A percentile compares a stretch with the other conserved stretches of the same genome.
phyloP scores from a whole-genome alignment of 805 yeast species.

The Candida mattraensis region DNA sequence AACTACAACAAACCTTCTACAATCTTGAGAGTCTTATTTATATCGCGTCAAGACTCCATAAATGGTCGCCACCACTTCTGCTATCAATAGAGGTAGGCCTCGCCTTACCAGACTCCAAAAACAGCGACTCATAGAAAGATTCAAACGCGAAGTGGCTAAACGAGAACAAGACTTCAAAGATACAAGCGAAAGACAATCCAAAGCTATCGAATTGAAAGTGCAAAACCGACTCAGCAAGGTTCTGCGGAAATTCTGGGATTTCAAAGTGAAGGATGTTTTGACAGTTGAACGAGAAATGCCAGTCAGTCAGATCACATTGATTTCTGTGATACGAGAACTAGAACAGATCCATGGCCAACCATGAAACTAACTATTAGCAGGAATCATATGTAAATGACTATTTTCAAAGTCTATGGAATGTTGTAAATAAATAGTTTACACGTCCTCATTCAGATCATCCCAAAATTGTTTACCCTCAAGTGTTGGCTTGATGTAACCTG shows the following conservation, averaged over 20 bases:
- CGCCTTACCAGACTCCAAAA: slow-evolving; percentile 38
- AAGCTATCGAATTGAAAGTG: slow-evolving; percentile 38
- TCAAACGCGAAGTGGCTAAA: slow-evolving; percentile 18
- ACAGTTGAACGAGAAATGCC: slow-evolving; percentile 44
- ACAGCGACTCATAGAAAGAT: slow-evolving; percentile 34
- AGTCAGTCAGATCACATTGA: slow-evolving; percentile 29
- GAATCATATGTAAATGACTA: neutral
- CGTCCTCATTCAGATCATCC: slow-evolving; percentile 85
- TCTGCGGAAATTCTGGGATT: slow-evolving; percentile 49
- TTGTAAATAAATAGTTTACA: slow-evolving; percentile 30
- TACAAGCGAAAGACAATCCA: slow-evolving; percentile 28
- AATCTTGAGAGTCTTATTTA: no score
- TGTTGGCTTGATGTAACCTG: slow-evolving; percentile 86
- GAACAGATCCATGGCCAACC: slow-evolving; percentile 13
- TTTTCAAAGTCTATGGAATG: slow-evolving; percentile 1
- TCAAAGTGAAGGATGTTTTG: slow-evolving; percentile 44
- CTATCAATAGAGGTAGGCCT: slow-evolving; percentile 7
- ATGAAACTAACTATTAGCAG: neutral
- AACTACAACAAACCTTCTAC: slow-evolving; percentile 2
- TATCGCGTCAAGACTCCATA: no score
- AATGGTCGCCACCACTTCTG: no score
- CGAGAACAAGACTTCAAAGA: slow-evolving; percentile 23
- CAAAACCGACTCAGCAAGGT: slow-evolving; percentile 45
- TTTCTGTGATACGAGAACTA: slow-evolving; percentile 31
- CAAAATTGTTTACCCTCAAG: slow-evolving; percentile 91